Base-by-base conservation (phyloP, 345 rosid species). In the Microcos paniculata region DNA sequence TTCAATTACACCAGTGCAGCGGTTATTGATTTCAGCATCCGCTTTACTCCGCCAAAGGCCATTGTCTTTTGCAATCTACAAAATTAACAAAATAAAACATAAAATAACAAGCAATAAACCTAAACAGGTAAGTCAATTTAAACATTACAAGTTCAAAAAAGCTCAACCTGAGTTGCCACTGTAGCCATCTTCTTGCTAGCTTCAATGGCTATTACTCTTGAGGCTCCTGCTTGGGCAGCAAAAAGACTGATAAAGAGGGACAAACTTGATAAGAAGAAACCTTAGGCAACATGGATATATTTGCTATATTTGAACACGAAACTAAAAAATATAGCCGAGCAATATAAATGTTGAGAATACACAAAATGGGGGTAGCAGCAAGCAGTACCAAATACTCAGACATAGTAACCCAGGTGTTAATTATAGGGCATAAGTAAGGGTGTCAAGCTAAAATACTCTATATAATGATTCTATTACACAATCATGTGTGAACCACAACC, bases 111-210 rank as follows among this genome's bases (percentile, higher is more conserved):
- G 8, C 56, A 61, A 38, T 56, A 51, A 78, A 24, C 76, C 73
- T 26, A 67, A 75, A 59, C 35, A 75, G 13, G 24, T 5, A 40
- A 38, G 26, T 59, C 15, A 51, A 65, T 53, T 66, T 46, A 51
- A 57, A 49, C 55, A 42, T 11, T 55, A 40, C 35, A 62, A 71
- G 74, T 71, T n/a, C 46, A 14, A 66, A 74, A 65, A 28, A 80
- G 62, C 42, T 73, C 74, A 80, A 93, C 99, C 90, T 87, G 94
- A 38, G 91, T 88, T 74, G 99, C 98, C 55, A 93, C 94, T 59
- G 88, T 87, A 61, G 99, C 89, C 99, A 96, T 93, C 87, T 93
- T 96, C 76, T 92, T 86, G 46, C 98, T 96, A 71, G 99, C 98
- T 86, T 96, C 99, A 48, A 96, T 85, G 73, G 96, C 90, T 84